Evolutionary conservation across 768 basidiomycete genomes (phyloP), one percentile per base, ranked within the genome.

Genomic region (Leccinum arenicola): DNA sequence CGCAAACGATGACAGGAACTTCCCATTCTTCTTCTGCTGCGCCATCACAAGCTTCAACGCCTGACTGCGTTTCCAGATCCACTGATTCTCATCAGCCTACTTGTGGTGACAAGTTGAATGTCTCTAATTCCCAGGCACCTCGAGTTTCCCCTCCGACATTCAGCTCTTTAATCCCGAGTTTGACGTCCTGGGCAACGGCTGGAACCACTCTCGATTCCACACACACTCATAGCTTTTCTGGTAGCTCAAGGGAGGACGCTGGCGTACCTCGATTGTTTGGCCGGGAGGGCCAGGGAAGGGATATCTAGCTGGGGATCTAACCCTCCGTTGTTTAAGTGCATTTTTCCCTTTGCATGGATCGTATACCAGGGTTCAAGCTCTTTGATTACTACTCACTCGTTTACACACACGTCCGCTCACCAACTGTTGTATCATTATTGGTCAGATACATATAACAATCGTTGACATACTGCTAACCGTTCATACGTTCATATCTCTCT

Each of bases 121-220:
- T 60, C 3, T 61, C 64, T 14, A 56, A 58, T 35, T 59, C 67
- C 17, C 71, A 68, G 33, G 66, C 56, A 14, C 64, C 60, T 9
- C 71, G 68, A 25, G 61, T 62, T 52, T 38, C 63, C 17, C 58
- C 68, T 51, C 69, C 71, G 14, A 56, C 61, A 15, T 59, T 68
- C 38, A 63, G 64, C 2, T 66, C 65, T 35, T 61, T 77, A 4
- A 67, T 78, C 47, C 76, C 75, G 7, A 66, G 60, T 55, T 56
- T 77, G 48, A 70, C 72, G 4, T 71, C 76, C 19, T 76, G 77
- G 77, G 64, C 73, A 36, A 60, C 70, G 11, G 62, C 68, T 27
- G 65, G 73, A 15, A 56, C 50, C 33, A n/a, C 55, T n/a, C 52
- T 66, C 1, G 72, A 75, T 4, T 55, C 63, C 11, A 52, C 62